These are phyloP conservation scores for Populus tomentosa DNA, from an alignment of 441 rosid genomes.

Conservation along the genomic window DNA sequence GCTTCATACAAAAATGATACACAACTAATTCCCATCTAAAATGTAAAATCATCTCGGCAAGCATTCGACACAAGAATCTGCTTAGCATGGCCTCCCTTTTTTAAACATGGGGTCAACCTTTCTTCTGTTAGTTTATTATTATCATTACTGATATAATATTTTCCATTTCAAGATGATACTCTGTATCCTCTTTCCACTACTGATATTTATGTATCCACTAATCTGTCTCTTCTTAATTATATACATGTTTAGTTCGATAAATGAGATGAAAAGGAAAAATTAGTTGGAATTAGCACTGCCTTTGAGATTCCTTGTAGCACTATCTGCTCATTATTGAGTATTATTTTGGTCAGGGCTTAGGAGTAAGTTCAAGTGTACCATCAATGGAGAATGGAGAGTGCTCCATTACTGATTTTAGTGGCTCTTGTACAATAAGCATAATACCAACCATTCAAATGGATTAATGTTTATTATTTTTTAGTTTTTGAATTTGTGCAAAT, in stretches of 20 bases:
- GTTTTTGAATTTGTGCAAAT: not conserved
- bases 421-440: not conserved
- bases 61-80: slow-evolving; percentile 31
- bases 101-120: slow-evolving; percentile 15
- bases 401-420: not conserved
- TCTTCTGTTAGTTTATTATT: not conserved
- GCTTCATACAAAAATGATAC: not conserved
- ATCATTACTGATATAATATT: not conserved
- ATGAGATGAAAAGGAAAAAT: not conserved
- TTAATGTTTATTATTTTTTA: not conserved
- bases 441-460: not conserved
- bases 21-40: not conserved
- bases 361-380: not conserved
- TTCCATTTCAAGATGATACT: slow-evolving; percentile 6
- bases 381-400: not conserved
- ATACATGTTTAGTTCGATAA: not conserved
- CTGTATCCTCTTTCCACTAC: slow-evolving; percentile 23
- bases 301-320: slow-evolving; percentile 27
- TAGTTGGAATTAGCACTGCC: slow-evolving; percentile 17
- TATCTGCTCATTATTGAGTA: slow-evolving; percentile 13
- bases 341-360: not conserved
- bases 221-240: slow-evolving; percentile 21
- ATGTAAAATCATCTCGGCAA: slow-evolving; percentile 12
- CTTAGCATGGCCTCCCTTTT: not conserved
- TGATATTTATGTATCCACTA: slow-evolving; percentile 15